These are phyloP conservation scores for Cyberlindnera maclurae DNA, from an alignment of 805 yeast species.

Conservation along the genomic window DNA sequence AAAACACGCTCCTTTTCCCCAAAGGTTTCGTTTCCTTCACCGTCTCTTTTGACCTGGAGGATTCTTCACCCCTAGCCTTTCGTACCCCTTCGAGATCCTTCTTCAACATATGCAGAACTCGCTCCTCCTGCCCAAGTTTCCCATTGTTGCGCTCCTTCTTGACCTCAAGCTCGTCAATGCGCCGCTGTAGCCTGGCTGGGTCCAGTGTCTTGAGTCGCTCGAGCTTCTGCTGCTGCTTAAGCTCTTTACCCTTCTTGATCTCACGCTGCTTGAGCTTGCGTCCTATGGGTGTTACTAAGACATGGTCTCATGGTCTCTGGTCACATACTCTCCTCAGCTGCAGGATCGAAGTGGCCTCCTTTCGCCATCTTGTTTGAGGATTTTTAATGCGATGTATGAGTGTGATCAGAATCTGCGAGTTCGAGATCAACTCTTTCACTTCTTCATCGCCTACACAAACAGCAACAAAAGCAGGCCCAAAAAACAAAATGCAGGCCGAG, in stretches of 20 bases:
- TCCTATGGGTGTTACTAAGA: constrained; percentile 9
- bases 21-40: constrained; percentile 19
- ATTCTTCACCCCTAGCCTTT: constrained; percentile 17
- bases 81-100: constrained; percentile 35
- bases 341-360: constrained; percentile 1
- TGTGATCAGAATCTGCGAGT: neutral
- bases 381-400: too few relatives aligned
- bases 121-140: constrained; percentile 27
- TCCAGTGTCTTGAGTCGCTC: constrained; percentile 21
- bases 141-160: constrained; percentile 29
- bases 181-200: constrained; percentile 16
- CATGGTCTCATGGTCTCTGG: too few relatives aligned
- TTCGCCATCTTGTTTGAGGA: constrained; percentile 7
- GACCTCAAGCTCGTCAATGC: constrained; percentile 21
- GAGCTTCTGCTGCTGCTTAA: constrained; percentile 15
- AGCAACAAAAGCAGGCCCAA: neutral
- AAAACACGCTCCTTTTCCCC: constrained; percentile 47
- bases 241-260: constrained; percentile 20
- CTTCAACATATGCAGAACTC: constrained; percentile 27
- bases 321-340: constrained; percentile 15
- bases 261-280: constrained; percentile 22
- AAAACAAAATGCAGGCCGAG: constrained; percentile 7
- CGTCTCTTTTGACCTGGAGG: neutral
- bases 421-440: neutral
- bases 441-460: neutral